Evolutionary conservation across 306 rosid species (phyloP).

Genomic region (Quercus rubra): DNA sequence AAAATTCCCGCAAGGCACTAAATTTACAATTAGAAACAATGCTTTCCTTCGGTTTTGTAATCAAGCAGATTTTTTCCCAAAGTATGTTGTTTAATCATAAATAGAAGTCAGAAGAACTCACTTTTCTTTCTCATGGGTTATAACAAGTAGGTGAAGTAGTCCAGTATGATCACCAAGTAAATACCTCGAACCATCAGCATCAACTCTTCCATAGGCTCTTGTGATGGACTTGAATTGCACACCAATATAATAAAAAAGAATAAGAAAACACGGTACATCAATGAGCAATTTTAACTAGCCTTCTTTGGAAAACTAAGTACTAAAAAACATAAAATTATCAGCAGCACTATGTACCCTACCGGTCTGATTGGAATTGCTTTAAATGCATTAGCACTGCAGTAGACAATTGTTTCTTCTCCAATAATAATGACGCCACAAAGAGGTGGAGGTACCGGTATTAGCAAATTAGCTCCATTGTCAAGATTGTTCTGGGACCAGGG

Average conservation of each 20-base stretch:
- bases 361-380: conserved; percentile 91
- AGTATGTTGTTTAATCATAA: neutral
- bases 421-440: conserved; percentile 94
- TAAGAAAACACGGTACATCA: neutral
- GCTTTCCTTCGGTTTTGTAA: neutral
- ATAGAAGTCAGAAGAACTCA: conserved; percentile 22
- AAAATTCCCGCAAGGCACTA: neutral
- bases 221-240: conserved; percentile 64
- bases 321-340: conserved; percentile 3
- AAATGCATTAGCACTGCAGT: conserved; percentile 91
- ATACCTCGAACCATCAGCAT: conserved; percentile 96
- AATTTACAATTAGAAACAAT: neutral
- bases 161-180: conserved; percentile 96
- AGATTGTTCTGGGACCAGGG: conserved; percentile 97
- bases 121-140: conserved; percentile 96
- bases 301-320: neutral
- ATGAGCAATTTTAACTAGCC: neutral
- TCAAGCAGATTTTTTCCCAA: neutral
- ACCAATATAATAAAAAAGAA: conserved; percentile 22
- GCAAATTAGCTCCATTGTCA: conserved; percentile 91
- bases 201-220: conserved; percentile 92
- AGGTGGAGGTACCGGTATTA: conserved; percentile 97
- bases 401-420: conserved; percentile 97
- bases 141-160: conserved; percentile 86
- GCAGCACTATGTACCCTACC: conserved; percentile 44